phyloP scores from a whole-genome alignment of 73 alveolate species.

The Paramecium pentaurelia region DNA sequence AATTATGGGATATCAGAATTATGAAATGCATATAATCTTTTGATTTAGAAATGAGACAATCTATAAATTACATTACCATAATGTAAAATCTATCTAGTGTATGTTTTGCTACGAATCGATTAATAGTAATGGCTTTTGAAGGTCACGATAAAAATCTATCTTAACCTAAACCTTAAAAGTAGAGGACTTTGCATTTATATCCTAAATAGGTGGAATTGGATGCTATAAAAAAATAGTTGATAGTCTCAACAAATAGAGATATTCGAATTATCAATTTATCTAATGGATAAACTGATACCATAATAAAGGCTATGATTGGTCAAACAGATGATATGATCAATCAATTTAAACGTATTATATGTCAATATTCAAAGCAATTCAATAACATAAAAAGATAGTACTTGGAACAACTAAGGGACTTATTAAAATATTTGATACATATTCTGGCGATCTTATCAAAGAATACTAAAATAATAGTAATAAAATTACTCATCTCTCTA shows the following conservation, averaged over 20 bases:
- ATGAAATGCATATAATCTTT: slow-evolving; percentile 54
- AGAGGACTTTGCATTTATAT: not conserved
- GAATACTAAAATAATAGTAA: not conserved
- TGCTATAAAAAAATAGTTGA: not conserved
- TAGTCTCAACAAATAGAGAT: slow-evolving; percentile 48
- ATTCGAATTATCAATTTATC: not conserved
- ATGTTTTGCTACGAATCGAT: slow-evolving; percentile 37
- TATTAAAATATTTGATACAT: not conserved
- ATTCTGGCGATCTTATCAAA: not conserved
- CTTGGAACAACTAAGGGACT: slow-evolving; percentile 40
- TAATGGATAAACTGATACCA: slow-evolving; percentile 36
- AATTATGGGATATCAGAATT: slow-evolving; percentile 61
- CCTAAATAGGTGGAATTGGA: slow-evolving; percentile 38
- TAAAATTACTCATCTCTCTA: slow-evolving; percentile 42
- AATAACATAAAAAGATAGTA: slow-evolving; percentile 40
- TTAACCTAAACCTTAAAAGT: not conserved
- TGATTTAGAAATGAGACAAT: slow-evolving; percentile 50
- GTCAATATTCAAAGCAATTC: slow-evolving; percentile 41
- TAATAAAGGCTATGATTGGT: slow-evolving; percentile 38
- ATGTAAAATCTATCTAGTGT: not conserved
- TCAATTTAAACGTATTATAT: slow-evolving; percentile 39
- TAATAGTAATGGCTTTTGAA: slow-evolving; percentile 45
- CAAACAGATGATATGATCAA: slow-evolving; percentile 36
- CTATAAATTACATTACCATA: not conserved
- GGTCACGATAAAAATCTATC: not conserved